Base-by-base conservation (phyloP, 305 asterid genomes). In the Euphrasia arctica region DNA sequence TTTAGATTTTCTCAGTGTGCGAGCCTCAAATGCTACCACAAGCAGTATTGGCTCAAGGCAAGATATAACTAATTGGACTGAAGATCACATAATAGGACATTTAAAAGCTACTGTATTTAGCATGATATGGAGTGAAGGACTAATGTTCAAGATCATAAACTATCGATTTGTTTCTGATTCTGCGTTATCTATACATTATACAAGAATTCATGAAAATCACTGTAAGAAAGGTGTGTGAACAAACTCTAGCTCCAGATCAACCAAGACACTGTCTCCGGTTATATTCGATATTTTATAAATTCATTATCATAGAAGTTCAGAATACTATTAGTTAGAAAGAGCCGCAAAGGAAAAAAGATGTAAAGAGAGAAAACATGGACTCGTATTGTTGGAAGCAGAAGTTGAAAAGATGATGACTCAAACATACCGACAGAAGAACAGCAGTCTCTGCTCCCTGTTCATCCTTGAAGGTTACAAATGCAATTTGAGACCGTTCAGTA, bases 401-500 rank as follows among this genome's bases (percentile, higher is more conserved):
- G 43, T 15, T 36, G 42, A 58, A 50, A 62, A 59, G 18, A 50
- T 12, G 28, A 14, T 47, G 49, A 29, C 29, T 60, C 8, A 60
- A 51, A 25, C 28, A 32, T 74, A 91, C 98, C 81, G 95, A 88
- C 73, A 91, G 96, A 79, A 91, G 98, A 72, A 86, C 83, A 25
- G 98, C 98, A 47, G 98, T 88, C 67, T 88, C 94, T 50, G 98
- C 96, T 72, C 96, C 98, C 75, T 84, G 91, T 7, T 73, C 68
- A 76, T 91, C 96, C 82, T 85, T 88, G 86, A 91, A 88, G 50
- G 95, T 88, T 45, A 91, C 98, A 80, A 68, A 91, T 66, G 96
- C 96, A 77, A 78, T 70, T 75, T 91, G 96, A 56, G 83, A 83
- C 70, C 85, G 75, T 67, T 79, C 94, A 18, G 96, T 84, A 63